Conservation (phyloP, 352 stramenopile genomes). For the Phytopythium mirpurense region DNA sequence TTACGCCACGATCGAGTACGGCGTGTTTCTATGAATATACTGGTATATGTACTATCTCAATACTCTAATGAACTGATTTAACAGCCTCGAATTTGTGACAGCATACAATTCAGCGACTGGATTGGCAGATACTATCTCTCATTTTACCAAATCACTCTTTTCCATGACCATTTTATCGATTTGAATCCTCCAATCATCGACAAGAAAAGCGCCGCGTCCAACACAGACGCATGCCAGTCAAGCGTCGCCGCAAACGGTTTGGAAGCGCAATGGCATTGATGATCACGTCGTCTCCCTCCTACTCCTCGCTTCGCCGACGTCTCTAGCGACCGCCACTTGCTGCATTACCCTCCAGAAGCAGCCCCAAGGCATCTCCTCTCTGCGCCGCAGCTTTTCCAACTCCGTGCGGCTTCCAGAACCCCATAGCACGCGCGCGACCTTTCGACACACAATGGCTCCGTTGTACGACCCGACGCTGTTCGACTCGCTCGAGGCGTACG, state of each 20-base stretch:
- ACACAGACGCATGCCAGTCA: neutral
- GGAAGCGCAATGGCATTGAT: neutral
- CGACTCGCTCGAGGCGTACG: constrained; percentile 57
- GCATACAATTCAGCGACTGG: neutral
- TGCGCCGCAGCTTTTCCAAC: neutral
- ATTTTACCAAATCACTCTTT: neutral
- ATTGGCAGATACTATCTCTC: no score
- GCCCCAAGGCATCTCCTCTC: neutral
- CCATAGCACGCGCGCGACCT: neutral
- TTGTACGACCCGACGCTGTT: constrained; percentile 39
- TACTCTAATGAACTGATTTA: no score
- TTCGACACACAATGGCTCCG: constrained; percentile 9
- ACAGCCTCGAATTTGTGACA: no score
- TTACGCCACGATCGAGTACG: no score
- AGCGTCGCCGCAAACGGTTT: neutral
- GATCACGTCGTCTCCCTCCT: neutral
- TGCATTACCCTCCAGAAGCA: neutral
- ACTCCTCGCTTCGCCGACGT: neutral
- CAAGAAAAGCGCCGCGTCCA: neutral
- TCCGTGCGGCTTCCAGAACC: neutral
- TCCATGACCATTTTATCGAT: neutral
- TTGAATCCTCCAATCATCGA: neutral
- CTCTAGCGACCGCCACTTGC: neutral
- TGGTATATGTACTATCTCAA: no score
- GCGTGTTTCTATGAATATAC: no score